Evolutionary conservation across 2,329 filamentous ascomycete genomes (phyloP), one percentile per base, ranked within the genome.

Genomic region (Davidsoniella eucalypti): DNA sequence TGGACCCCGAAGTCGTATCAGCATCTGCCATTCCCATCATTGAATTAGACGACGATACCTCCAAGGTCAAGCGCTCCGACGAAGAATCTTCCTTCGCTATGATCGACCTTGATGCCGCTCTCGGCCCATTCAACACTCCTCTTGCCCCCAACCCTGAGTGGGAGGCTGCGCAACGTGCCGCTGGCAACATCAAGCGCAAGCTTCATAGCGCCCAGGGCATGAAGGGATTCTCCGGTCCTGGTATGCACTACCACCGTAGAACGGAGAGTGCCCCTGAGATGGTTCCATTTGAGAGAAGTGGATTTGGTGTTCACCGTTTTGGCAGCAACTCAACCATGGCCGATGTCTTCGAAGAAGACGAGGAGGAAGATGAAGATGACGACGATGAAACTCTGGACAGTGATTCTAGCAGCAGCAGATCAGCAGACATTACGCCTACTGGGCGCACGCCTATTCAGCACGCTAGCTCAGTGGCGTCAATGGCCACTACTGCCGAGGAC

Each of bases 41-140:
- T 63, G 2, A 51, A 16, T 25, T 51, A 5, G 40, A 44, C 17
- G 52, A 54, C 21, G 52, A 54, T 5, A 44, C 44, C 2, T 48
- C 48, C 6, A 42, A 21, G 4, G 40, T 43, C 17, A 50, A 53
- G 25, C 51, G 51, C 4, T 8, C 14, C 9, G 51, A 77, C 7
- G 76, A 80, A 44, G 85, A 93, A 53, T 63, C 75, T 2, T 73
- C 81, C 48, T 85, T 80, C 59, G 81, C 84, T 6, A 82, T 95
- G 63, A 93, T 98, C 55, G 92, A 98, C 63, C 69, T 98, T 40
- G 92, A 98, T 65, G 90, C 88, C 16, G 92, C 90, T 23, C 72
- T 96, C 1, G 88, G 87, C 1, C 87, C 90, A 0, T 94, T 94
- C 64, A 92, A 93, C 58, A 94, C 87, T 0, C 84, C 84, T 23